Percentiles rank a stretch among this genome's conserved stretches.
phyloP scores from a whole-genome alignment of 305 asterid species.

The Solanum aculeatissimum region DNA sequence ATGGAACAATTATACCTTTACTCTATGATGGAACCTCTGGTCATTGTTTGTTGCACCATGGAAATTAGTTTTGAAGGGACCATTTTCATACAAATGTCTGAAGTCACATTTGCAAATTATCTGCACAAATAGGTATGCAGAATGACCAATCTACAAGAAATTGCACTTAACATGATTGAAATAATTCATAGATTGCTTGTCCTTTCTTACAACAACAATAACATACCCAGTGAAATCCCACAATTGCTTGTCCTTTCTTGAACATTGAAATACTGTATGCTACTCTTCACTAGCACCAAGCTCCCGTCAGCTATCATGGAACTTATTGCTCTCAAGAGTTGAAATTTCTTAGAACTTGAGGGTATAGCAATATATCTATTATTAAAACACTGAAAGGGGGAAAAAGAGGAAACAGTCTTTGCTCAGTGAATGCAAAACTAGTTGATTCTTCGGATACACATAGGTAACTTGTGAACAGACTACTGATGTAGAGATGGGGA shows the following conservation, averaged over 20 bases:
- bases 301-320: not conserved
- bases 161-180: not conserved
- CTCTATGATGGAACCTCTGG: not conserved
- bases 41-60: not conserved
- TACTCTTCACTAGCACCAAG: not conserved
- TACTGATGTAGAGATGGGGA: conserved; percentile 36
- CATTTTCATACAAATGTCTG: not conserved
- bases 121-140: not conserved
- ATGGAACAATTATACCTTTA: not conserved
- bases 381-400: not conserved
- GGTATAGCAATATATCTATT: not conserved
- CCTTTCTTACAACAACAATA: too few species aligned
- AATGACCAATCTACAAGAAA: not conserved
- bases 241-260: not conserved
- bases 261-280: not conserved
- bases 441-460: conserved; percentile 5
- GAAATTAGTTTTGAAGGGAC: not conserved
- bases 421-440: not conserved
- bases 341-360: not conserved
- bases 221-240: too few species aligned
- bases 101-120: not conserved
- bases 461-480: conserved; percentile 8
- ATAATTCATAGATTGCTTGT: not conserved
- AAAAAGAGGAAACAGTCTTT: not conserved
- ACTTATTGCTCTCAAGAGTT: not conserved